Conservation (phyloP, 202 grass and related monocot species). For the Bolboschoenoplectus hybrid region DNA sequence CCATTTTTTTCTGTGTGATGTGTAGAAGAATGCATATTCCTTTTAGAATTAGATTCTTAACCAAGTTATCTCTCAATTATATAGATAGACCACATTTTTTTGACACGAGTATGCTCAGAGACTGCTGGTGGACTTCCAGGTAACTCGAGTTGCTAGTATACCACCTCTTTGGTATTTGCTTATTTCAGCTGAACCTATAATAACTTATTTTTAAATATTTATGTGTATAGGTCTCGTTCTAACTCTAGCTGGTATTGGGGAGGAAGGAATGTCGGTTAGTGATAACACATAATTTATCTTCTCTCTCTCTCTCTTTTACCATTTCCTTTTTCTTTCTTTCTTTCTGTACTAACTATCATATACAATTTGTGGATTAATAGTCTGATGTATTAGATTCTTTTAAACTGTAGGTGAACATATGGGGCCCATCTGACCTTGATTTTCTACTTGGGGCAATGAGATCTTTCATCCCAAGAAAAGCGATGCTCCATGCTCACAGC, state of each 20-base stretch:
- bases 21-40: not conserved
- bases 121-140: constrained; percentile 99
- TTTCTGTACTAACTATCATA: constrained; percentile 22
- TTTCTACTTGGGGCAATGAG: constrained; percentile 81
- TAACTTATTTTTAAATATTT: constrained; percentile 38
- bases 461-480: constrained; percentile 89
- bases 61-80: constrained; percentile 29
- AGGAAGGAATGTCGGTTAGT: constrained; percentile 95
- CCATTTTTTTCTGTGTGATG: constrained; percentile 26
- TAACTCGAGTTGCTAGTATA: constrained; percentile 38
- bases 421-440: constrained; percentile 92
- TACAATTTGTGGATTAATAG: constrained; percentile 24
- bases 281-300: constrained; percentile 33
- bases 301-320: constrained; percentile 8
- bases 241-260: constrained; percentile 91
- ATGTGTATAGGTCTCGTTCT: constrained; percentile 67
- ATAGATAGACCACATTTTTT: constrained; percentile 93
- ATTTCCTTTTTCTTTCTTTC: constrained; percentile 22
- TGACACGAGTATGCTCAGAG: constrained; percentile 95
- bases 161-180: not conserved
- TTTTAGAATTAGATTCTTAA: not conserved
- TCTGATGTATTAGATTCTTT: constrained; percentile 25
- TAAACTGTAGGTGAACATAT: constrained; percentile 78
- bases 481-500: constrained; percentile 95
- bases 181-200: constrained; percentile 31